phyloP scores from a whole-genome alignment of 2,329 filamentous ascomycete species.

The Aspergillus viridinutans region DNA sequence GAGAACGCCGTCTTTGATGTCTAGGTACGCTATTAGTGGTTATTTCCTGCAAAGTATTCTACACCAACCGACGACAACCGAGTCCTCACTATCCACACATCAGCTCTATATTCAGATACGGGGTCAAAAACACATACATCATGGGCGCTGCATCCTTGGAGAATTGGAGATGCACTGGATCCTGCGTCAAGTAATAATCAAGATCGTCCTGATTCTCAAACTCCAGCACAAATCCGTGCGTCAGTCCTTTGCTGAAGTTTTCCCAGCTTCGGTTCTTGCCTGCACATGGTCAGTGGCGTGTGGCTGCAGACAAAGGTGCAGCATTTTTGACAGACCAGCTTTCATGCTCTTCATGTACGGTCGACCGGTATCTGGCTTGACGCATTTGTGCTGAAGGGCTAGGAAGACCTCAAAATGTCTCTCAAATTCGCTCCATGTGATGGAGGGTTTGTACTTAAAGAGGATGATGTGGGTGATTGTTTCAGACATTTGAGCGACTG shows the following conservation, averaged over 20 bases:
- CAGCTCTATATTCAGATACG: background rate
- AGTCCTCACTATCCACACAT: background rate
- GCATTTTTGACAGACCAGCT: background rate
- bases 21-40: background rate
- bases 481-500: no score
- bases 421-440: no score
- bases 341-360: conserved; percentile 6
- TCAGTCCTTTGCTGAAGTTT: conserved; percentile 1
- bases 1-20: conserved; percentile 1
- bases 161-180: conserved; percentile 4
- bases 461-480: no score
- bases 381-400: background rate
- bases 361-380: background rate
- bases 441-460: no score
- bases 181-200: conserved; percentile 2
- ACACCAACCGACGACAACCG: background rate
- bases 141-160: background rate
- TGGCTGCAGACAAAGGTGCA: background rate
- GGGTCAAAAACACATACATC: background rate
- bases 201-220: conserved; percentile 5
- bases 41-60: no score
- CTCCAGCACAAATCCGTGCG: conserved; percentile 4
- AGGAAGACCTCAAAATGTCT: no score
- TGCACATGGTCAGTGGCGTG: background rate
- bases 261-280: conserved; percentile 7